Evolutionary conservation across 257 asterid species (phyloP), one percentile per base, ranked within the genome.

Genomic region (Fraxinus cuspidata): DNA sequence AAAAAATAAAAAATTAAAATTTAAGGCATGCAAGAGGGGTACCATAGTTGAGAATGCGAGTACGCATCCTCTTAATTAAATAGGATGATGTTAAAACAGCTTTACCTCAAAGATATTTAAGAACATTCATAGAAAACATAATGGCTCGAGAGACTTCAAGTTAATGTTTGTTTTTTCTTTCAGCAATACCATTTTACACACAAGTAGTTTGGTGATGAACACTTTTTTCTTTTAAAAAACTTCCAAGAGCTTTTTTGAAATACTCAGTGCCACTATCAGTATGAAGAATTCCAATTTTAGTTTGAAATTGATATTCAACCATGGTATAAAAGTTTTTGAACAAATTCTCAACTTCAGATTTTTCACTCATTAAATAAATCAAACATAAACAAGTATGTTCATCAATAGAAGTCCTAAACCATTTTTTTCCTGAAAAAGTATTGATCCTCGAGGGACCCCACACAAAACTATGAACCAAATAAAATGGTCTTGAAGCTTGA

Each of bases 291-390:
- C 35, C 12, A 3, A 71, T 71, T 42, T 71, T 71, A 23, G 15
- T 71, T 40, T 71, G 25, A 71, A 71, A 71, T 18, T 38, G 28
- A 12, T 1, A 40, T 10, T 71, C 74, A 71, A 71, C 23, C 35
- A 71, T n/a, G 3, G 13, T 38, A 3, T 21, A 40, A 64, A 64
- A 64, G 25, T 7, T 6, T 25, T 64, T 11, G 28, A 11, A 64
- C 13, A 25, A 64, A 10, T 64, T 64, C 25, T 10, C 32, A 28
- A 64, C 18, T 25, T 12, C n/a, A 65, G 16, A 28, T 65, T 65
- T 65, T 23, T 65, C 28, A 28, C 8, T 42, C 35, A 25, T 64
- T 29, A 64, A 7, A 64, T 64, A 64, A 7, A 64, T 9, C 70
- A 35, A 25, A 64, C 70, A 64, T 27, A 35, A 1, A 1, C 19